These are phyloP conservation scores for Vickermania ingenoplastis DNA, from an alignment of 208 protist genomes.

Conservation along the genomic window DNA sequence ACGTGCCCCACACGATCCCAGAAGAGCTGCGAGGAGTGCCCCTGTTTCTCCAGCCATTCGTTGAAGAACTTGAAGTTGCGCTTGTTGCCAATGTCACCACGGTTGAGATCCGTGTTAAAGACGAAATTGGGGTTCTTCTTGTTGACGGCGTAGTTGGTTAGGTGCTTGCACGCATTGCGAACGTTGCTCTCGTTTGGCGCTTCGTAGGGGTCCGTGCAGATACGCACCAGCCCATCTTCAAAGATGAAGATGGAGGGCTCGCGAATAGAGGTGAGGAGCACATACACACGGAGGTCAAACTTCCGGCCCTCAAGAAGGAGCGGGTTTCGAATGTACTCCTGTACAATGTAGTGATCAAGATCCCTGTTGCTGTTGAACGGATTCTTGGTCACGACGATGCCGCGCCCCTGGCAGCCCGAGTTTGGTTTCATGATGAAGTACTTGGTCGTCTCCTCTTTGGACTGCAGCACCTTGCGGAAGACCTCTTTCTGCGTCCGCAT, in stretches of 20 bases:
- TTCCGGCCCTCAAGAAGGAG: conserved; percentile 91
- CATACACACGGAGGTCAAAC: conserved; percentile 96
- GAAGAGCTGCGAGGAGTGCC: conserved; percentile 45
- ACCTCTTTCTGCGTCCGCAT: conserved; percentile 65
- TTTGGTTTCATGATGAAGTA: conserved; percentile 95
- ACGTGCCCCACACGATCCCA: conserved; percentile 70
- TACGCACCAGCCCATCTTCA: conserved; percentile 92
- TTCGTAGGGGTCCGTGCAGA: conserved; percentile 90
- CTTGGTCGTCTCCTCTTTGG: conserved; percentile 35
- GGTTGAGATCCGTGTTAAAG: conserved; percentile 72
- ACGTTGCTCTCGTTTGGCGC: conserved; percentile 69
- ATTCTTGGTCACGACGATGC: conserved; percentile 88
- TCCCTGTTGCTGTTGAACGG: conserved; percentile 71
- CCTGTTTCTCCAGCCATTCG: conserved; percentile 54
- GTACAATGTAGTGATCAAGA: conserved; percentile 86
- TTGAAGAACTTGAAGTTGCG: conserved; percentile 88
- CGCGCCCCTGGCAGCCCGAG: conserved; percentile 88
- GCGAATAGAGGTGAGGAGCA: conserved; percentile 85
- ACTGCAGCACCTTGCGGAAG: conserved; percentile 56
- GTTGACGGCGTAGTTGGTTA: conserved; percentile 97
- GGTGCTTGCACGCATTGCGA: conserved; percentile 88
- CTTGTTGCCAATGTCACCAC: conserved; percentile 85
- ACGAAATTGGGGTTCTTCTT: conserved; percentile 89
- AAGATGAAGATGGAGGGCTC: conserved; percentile 87
- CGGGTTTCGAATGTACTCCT: conserved; percentile 90